A percentile compares a stretch with the other conserved stretches of the same genome.
Evolutionary conservation across 225 moss, liverwort and hornwort genomes (phyloP).

Genomic region (Sphagnum tenellum): DNA sequence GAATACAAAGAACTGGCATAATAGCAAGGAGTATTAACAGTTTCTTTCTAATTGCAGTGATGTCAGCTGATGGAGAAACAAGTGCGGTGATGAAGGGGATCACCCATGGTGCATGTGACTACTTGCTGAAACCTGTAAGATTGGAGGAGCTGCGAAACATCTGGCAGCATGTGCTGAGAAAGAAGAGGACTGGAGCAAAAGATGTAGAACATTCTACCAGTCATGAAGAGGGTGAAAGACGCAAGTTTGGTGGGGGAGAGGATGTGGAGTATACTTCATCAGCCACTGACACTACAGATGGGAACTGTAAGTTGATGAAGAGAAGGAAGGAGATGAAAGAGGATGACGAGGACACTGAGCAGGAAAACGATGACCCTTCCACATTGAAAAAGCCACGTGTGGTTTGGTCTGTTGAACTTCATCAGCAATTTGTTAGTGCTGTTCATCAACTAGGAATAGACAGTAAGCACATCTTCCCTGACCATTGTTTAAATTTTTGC

Average conservation of each 20-base stretch:
- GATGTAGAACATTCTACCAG: conserved; percentile 37
- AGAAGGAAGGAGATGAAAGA: conserved; percentile 59
- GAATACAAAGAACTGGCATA: no score
- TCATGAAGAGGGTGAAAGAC: conserved; percentile 41
- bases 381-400: conserved; percentile 83
- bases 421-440: conserved; percentile 79
- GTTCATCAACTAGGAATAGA: conserved; percentile 83
- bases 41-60: conserved; percentile 38
- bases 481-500: no score
- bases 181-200: conserved; percentile 40
- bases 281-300: conserved; percentile 49
- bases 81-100: conserved; percentile 88
- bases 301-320: conserved; percentile 34
- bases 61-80: conserved; percentile 84
- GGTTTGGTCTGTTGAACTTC: conserved; percentile 86
- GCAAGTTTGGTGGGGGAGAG: conserved; percentile 44
- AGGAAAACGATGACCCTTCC: conserved; percentile 60
- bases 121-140: conserved; percentile 75
- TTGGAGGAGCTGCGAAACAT: conserved; percentile 70
- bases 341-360: conserved; percentile 62
- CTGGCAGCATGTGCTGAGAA: conserved; percentile 82
- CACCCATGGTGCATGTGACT: conserved; percentile 84
- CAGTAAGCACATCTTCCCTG: conserved; percentile 37
- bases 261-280: conserved; percentile 59
- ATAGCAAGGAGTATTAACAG: no score